Evolutionary conservation across 371 early-diverging fungal genomes (phyloP), one percentile per base, ranked within the genome.

Genomic region (Mucor lusitanicus): DNA sequence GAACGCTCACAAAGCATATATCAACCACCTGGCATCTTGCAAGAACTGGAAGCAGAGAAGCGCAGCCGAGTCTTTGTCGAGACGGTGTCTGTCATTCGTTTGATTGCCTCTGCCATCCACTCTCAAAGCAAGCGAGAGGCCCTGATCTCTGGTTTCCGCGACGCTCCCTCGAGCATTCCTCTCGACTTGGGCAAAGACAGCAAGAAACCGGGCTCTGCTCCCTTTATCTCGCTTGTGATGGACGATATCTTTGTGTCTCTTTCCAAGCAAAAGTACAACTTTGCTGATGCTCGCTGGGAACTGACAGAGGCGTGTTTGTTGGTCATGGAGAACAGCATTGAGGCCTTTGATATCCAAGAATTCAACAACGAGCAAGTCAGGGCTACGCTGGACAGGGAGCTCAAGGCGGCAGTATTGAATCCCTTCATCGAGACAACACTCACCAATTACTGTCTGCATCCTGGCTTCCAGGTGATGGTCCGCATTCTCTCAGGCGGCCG

Each of bases 401-500:
- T 63, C 15, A 60, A 50, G 15, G 12, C 25, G 5, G 30, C n/a
- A 12, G 8, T 28, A 25, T 23, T 37, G 1, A 56, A 46, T 17
- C 15, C 48, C 11, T 25, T 2, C 3, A 17, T 63, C 6, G 55
- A 59, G 27, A 13, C 15, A n/a, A 59, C 28, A 8, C 50, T 81
- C 17, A 61, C 70, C 6, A 30, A 28, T 0, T 77, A 70, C 40
- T 40, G 86, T 12, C 70, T 78, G 6, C 97, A 97, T 48, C 96
- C 97, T 4, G 97, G 95, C 1, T 97, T 94, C 68, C 91, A 94
- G 64, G 82, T 98, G 3, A 68, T 91, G 53, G 81, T 86, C 25
- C 86, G 92, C 19, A 68, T 96, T n/a, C 75, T 98, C 19, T 87
- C 91, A 3, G 95, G 94, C 13, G 87, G 92, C 17, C 82, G 85